Base-by-base conservation (phyloP, 106 monocot species). In the Hemerocallis citrina region DNA sequence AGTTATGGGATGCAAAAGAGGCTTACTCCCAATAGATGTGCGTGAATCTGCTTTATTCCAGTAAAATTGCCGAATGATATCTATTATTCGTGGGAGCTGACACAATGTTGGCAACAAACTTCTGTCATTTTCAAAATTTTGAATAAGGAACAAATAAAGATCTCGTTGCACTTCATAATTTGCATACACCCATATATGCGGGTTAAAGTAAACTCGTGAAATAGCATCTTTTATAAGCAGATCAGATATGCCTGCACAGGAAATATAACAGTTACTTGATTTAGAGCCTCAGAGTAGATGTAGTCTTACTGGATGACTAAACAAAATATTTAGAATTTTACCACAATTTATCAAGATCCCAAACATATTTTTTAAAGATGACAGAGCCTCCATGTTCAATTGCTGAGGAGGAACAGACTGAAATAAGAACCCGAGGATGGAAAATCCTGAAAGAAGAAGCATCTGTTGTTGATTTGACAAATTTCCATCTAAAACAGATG, bases 401-500 rank as follows among this genome's bases (percentile, higher is more conserved):
- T 85, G 81, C 34, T 77, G 66, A 14, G 84, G 84, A 57, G 98
- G 70, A 68, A 98, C 69, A 56, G 87, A 85, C 59, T 92, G 92
- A 46, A 98, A 88, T 52, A 98, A 51, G 62, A 98, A 88, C 0
- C 98, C 98, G 49, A 98, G 68, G 39, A 98, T 85, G 66, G 92
- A 77, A 62, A 98, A 88, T 60, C 98, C 98, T 14, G 92, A 85
- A 44, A 92, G 77, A 43, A 82, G 79, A 77, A 84, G 88, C 87
- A 98, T 98, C 54, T 98, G 98, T 34, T 92, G 92, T 65, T 91
- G 98, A 78, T 98, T 98, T 47, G 98, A 75, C 16, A 78, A 34
- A 65, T 92, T 92, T 34, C 84, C 84, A 79, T 98, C 98, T 57
- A 98, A 77, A 74, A 98, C 74, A 62, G 92, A 88, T 47, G 91